Evolutionary conservation across 2,329 filamentous ascomycete genomes (phyloP).

Genomic region (Parascedosporium putredinis): DNA sequence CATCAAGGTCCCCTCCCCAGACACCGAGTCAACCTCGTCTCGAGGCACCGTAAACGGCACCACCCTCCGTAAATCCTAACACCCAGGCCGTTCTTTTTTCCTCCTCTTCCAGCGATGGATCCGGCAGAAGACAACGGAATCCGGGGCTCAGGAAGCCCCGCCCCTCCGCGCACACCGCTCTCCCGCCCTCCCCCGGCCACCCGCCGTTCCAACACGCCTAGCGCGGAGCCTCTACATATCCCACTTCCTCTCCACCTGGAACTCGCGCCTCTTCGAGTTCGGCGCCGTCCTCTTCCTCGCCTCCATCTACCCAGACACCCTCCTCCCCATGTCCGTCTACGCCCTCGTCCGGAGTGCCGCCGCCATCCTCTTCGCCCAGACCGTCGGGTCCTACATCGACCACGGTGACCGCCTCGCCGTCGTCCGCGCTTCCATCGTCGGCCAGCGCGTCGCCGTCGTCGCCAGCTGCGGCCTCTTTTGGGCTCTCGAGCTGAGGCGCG

Average conservation of each 20-base stretch:
- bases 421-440: slow-evolving; percentile 38
- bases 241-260: slow-evolving; percentile 54
- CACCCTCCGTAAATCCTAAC: too few relatives aligned
- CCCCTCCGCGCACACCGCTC: too few relatives aligned
- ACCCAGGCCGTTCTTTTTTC: too few relatives aligned
- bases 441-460: slow-evolving; percentile 33
- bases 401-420: slow-evolving; percentile 35
- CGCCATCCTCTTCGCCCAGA: slow-evolving; percentile 47
- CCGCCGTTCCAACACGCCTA: slow-evolving; percentile 2
- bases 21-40: too few relatives aligned
- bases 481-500: slow-evolving; percentile 17
- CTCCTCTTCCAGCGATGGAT: too few relatives aligned
- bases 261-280: slow-evolving; percentile 54
- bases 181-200: too few relatives aligned
- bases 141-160: too few relatives aligned
- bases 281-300: slow-evolving; percentile 50
- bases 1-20: too few relatives aligned
- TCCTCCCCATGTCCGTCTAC: slow-evolving; percentile 60
- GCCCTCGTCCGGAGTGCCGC: slow-evolving; percentile 49
- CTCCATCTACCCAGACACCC: slow-evolving; percentile 42
- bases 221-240: slow-evolving; percentile 39
- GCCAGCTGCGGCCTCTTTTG: slow-evolving; percentile 36
- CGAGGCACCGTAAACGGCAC: too few relatives aligned
- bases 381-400: slow-evolving; percentile 51
- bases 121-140: too few relatives aligned